Base-by-base conservation (phyloP, 306 rosid species). In the Crataegus laevigata region DNA sequence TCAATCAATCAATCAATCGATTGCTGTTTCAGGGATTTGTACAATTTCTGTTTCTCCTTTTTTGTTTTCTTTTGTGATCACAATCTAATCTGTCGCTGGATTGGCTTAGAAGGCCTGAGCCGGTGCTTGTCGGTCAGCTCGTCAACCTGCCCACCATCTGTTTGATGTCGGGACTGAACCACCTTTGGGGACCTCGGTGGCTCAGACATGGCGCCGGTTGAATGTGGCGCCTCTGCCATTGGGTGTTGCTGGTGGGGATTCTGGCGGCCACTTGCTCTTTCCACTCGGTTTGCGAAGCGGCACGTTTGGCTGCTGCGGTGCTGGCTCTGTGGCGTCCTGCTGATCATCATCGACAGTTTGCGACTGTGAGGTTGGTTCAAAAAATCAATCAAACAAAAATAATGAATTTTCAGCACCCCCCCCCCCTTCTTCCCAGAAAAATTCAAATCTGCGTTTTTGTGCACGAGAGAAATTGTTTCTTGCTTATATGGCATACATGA, bases 181-280 rank as follows among this genome's bases (percentile, higher is more conserved):
- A 17, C 22, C 43, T 30, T 63, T 13, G 68, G 42, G 11, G 79
- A 69, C 70, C 66, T 69, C 8, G 57, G 64, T 14, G 76, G 30
- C 50, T 63, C 80, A 2, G 80, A 60, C 26, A 69, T 43, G 24
- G 29, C 29, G 32, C 77, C 77, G 51, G 6, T 61, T 52, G 72
- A 50, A 15, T 57, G 63, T 43, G 52, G 51, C 11, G 43, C 19
- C 58, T 2, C 67, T 60, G 47, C 69, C 69, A 21, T 65, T 65
- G 17, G 87, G 84, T 11, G 90, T n/a, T 36, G 84, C 29, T 12
- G 91, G 87, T 1, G 90, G 85, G 26, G 81, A 86, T 25, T 83
- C 66, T 1, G 82, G 71, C 82, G 85, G 80, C 62, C 79, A 84
- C 81, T 67, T 72, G 80, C 60, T 81, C 82, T 75, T 85, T 76